A percentile compares a stretch with the other conserved stretches of the same genome.
Evolutionary conservation across 2,329 filamentous ascomycete species (phyloP).

Genomic region (Xylariaceae sp.): DNA sequence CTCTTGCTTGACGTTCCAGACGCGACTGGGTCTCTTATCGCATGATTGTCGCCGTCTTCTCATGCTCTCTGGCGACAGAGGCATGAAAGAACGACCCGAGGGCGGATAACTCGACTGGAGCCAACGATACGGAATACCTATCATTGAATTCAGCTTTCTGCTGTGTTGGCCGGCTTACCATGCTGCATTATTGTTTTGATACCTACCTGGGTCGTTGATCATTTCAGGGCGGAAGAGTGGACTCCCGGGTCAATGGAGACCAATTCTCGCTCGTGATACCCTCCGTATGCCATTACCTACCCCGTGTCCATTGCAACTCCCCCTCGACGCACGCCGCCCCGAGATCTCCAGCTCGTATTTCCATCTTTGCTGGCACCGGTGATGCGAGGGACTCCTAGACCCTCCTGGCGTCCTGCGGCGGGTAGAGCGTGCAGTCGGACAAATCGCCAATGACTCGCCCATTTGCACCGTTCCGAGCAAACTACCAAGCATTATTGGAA

Average conservation of each 20-base stretch:
- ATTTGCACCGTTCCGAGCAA: not conserved
- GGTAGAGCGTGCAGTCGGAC: not conserved
- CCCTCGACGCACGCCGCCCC: not conserved
- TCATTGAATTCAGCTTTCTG: not conserved
- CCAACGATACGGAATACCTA: not conserved
- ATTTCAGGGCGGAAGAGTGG: not conserved
- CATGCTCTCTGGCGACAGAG: not conserved
- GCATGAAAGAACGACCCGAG: too few relatives aligned
- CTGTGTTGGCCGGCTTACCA: not conserved
- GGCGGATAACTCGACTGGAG: not conserved
- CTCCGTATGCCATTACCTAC: not conserved
- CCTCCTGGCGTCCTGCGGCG: not conserved
- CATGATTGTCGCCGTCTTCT: not conserved
- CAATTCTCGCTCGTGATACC: not conserved
- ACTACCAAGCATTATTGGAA: not conserved
- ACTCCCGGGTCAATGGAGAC: not conserved
- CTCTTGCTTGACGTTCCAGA: constrained; percentile 24
- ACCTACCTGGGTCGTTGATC: not conserved
- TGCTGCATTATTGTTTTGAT: not conserved
- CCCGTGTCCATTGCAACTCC: not conserved
- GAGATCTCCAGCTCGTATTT: not conserved
- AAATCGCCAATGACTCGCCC: not conserved
- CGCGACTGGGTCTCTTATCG: not conserved
- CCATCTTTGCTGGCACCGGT: not conserved
- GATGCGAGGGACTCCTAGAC: not conserved